Evolutionary conservation across 768 basidiomycete species (phyloP).

Genomic region (Boletus vermiculosoides): DNA sequence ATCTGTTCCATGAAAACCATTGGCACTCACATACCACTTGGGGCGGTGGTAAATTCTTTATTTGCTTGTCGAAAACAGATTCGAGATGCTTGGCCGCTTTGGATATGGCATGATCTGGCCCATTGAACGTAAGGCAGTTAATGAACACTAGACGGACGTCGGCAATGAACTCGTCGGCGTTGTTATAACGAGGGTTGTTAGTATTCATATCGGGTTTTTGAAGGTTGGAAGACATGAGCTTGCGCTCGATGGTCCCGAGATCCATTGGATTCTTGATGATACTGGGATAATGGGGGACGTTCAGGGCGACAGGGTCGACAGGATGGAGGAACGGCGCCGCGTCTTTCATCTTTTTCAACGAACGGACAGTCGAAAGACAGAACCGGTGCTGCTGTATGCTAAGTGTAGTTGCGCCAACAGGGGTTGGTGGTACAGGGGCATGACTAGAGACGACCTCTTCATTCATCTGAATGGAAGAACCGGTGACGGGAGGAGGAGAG

Average conservation of each 20-base stretch:
- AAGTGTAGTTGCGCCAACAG: slow-evolving; percentile 40
- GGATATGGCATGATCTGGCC: slow-evolving; percentile 79
- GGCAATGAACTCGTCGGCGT: slow-evolving; percentile 73
- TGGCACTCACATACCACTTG: slow-evolving; percentile 60
- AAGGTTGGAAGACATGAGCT: slow-evolving; percentile 78
- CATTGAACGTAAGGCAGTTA: slow-evolving; percentile 92
- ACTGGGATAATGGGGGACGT: slow-evolving; percentile 82
- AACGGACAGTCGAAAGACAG: slow-evolving; percentile 71
- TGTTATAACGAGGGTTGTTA: slow-evolving; percentile 72
- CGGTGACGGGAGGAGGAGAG: slow-evolving; percentile 69
- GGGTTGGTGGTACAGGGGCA: slow-evolving; percentile 1
- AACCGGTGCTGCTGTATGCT: slow-evolving; percentile 76
- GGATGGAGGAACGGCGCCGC: slow-evolving; percentile 78
- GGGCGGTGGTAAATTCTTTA: slow-evolving; percentile 77
- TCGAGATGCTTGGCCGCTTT: slow-evolving; percentile 81
- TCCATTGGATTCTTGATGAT: slow-evolving; percentile 95
- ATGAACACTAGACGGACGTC: slow-evolving; percentile 88
- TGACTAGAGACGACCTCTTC: slow-evolving; percentile 25
- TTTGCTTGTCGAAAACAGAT: slow-evolving; percentile 82
- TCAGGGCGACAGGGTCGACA: slow-evolving; percentile 82
- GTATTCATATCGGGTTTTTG: slow-evolving; percentile 69
- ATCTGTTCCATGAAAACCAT: slow-evolving; percentile 13
- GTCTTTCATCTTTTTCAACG: slow-evolving; percentile 85
- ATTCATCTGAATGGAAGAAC: slow-evolving; percentile 33
- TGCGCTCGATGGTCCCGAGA: slow-evolving; percentile 86